These are phyloP conservation scores for Uronychia binucleata DNA, from an alignment of 73 alveolate genomes.

Conservation along the genomic window DNA sequence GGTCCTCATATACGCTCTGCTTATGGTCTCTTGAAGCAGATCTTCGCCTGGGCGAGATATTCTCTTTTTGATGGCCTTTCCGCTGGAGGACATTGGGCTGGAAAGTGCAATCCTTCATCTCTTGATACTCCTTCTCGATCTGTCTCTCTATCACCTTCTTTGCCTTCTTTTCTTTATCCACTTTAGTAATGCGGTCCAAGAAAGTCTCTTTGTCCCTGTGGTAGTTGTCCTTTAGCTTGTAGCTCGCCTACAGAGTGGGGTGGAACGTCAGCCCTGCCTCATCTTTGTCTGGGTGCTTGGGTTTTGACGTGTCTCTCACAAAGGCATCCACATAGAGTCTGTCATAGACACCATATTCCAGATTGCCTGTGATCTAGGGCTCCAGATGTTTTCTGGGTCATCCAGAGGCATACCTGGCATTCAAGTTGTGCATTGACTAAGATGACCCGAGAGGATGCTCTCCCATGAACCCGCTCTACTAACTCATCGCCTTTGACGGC, in stretches of 20 bases:
- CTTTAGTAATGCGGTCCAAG: neutral
- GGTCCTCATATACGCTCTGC: neutral
- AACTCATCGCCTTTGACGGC: no score
- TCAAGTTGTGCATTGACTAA: neutral
- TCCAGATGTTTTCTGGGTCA: neutral
- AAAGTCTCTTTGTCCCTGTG: neutral
- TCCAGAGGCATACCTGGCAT: no score
- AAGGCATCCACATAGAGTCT: neutral
- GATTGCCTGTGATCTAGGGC: neutral
- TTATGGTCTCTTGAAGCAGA: no score
- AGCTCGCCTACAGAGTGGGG: neutral
- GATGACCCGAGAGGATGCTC: neutral
- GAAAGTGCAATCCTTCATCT: neutral
- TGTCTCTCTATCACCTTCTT: neutral
- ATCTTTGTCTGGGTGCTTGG: neutral
- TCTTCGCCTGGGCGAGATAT: no score
- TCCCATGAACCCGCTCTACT: no score
- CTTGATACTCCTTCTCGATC: neutral
- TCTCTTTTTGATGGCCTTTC: neutral
- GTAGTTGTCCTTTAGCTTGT: neutral
- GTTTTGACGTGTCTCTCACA: neutral
- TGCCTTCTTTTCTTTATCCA: neutral
- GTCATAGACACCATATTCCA: neutral
- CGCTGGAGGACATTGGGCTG: neutral
- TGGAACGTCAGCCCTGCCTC: neutral